Evolutionary conservation across 2,329 filamentous ascomycete genomes (phyloP).

Genomic region (Metarhizium sp.): DNA sequence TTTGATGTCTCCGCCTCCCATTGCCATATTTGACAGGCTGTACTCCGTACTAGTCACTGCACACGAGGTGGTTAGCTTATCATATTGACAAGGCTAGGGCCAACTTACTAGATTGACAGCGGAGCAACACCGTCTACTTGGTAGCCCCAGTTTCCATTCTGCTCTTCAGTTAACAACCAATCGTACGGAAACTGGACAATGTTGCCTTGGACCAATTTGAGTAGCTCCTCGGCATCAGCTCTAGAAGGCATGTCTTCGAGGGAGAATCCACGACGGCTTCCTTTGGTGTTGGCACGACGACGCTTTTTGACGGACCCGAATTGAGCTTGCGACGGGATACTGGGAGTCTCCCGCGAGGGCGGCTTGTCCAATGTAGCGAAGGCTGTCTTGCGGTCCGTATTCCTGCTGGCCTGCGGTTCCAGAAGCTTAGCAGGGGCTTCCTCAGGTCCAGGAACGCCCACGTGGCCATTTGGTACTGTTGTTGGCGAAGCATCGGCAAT

Average conservation of each 20-base stretch:
- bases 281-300: conserved; percentile 60
- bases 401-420: conserved; percentile 28
- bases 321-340: conserved; percentile 19
- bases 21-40: neutral
- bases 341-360: conserved; percentile 24
- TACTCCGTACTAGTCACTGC: neutral
- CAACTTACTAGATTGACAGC: conserved; percentile 86
- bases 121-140: conserved; percentile 93
- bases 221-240: conserved; percentile 70
- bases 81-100: too few relatives aligned
- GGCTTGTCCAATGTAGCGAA: conserved; percentile 46
- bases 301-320: conserved; percentile 49
- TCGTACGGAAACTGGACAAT: conserved; percentile 92
- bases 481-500: neutral
- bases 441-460: conserved; percentile 40
- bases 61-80: neutral
- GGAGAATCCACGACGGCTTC: conserved; percentile 53
- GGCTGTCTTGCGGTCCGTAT: conserved; percentile 42
- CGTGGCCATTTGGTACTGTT: conserved; percentile 23
- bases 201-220: conserved; percentile 76
- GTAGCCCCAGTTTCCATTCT: conserved; percentile 92
- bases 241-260: conserved; percentile 68
- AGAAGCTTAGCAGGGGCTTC: conserved; percentile 19
- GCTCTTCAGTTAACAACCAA: conserved; percentile 86
- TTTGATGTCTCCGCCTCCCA: neutral